These are phyloP conservation scores for Saraca asoca DNA, from an alignment of 331 rosid genomes.

Conservation along the genomic window DNA sequence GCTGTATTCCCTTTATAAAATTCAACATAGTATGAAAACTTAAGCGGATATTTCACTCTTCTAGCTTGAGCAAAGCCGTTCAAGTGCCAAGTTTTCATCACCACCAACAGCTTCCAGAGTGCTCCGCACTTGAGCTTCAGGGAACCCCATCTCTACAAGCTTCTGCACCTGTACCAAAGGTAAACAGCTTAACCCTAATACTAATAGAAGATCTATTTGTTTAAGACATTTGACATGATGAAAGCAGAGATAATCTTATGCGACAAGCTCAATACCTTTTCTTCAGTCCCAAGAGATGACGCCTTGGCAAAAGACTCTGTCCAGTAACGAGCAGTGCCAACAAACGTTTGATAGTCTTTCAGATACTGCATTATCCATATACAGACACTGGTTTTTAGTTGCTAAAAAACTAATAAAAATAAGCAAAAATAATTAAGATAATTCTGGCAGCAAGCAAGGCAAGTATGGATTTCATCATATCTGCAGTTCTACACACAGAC, in stretches of 20 bases:
- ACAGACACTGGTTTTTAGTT: conserved; percentile 29
- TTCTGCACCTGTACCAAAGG: conserved; percentile 69
- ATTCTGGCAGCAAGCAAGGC: neutral
- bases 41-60: conserved; percentile 19
- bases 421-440: conserved; percentile 20
- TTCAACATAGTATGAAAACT: conserved; percentile 31
- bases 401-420: neutral
- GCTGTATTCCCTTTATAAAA: conserved; percentile 31
- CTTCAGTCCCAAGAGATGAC: conserved; percentile 77
- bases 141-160: conserved; percentile 92
- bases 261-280: conserved; percentile 57
- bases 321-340: conserved; percentile 94
- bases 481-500: conserved; percentile 12
- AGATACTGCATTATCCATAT: conserved; percentile 63
- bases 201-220: neutral
- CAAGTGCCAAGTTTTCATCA: conserved; percentile 94
- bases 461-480: neutral
- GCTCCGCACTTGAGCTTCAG: conserved; percentile 80
- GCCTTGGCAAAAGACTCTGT: conserved; percentile 89
- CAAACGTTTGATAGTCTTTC: conserved; percentile 79
- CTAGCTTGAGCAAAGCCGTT: conserved; percentile 65
- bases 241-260: neutral
- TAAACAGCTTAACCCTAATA: neutral
- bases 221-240: conserved; percentile 10
- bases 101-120: conserved; percentile 87